phyloP scores from a whole-genome alignment of 139 green algal species.

The Tetratostichococcus sp. region DNA sequence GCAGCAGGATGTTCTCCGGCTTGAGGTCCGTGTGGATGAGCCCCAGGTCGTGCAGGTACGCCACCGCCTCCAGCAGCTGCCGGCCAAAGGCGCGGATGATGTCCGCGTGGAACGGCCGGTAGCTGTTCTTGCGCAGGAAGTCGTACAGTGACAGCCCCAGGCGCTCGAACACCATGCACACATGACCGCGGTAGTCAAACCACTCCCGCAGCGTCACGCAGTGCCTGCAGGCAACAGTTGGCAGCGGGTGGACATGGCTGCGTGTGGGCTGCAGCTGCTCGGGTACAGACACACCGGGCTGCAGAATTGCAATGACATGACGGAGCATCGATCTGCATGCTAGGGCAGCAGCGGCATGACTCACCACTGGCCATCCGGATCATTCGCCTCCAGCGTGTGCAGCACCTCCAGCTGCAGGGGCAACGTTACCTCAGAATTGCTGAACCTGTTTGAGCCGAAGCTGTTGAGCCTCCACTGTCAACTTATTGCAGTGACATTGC shows the following conservation, averaged over 20 bases:
- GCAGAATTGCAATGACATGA: no score
- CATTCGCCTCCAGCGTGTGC: conserved; percentile 73
- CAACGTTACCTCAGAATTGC: background rate
- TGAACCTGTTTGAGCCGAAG: no score
- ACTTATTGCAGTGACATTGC: no score
- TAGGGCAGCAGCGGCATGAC: no score
- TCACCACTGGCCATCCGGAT: conserved; percentile 28
- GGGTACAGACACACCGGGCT: no score
- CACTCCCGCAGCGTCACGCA: conserved; percentile 86
- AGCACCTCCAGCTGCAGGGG: conserved; percentile 81
- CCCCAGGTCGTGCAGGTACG: conserved; percentile 85
- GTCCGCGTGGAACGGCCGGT: conserved; percentile 81
- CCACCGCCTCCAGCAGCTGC: conserved; percentile 77
- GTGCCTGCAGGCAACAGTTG: conserved; percentile 50
- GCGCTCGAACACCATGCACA: conserved; percentile 99
- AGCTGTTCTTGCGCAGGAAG: conserved; percentile 89
- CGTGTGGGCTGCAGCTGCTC: background rate
- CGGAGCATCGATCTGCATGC: no score
- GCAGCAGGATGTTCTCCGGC: conserved; percentile 97
- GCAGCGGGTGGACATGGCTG: background rate
- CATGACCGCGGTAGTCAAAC: conserved; percentile 96
- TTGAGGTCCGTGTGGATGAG: conserved; percentile 98
- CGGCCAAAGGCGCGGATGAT: conserved; percentile 62
- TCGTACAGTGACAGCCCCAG: conserved; percentile 94
- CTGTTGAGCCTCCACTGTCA: no score